Evolutionary conservation across 805 yeast species (phyloP).

Genomic region (Monosporozyma servazzii): DNA sequence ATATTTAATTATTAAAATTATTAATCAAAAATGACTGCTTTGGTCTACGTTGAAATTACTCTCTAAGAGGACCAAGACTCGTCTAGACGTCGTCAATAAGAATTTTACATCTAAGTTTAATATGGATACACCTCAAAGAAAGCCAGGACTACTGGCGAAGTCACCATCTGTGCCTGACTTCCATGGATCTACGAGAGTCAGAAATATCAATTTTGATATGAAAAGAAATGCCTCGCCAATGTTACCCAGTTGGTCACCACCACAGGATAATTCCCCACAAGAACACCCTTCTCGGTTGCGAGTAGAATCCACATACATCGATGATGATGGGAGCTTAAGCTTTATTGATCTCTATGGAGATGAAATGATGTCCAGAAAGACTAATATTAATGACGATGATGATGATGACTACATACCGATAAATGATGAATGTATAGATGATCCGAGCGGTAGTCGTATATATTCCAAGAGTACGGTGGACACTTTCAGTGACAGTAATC

Average conservation of each 20-base stretch:
- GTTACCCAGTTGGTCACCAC: neutral
- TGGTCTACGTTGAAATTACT: neutral
- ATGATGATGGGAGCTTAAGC: conserved; percentile 27
- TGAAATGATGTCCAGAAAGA: conserved; percentile 5
- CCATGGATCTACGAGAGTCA: conserved; percentile 5
- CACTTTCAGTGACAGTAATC: neutral
- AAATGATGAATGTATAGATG: conserved; percentile 2
- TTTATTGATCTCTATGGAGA: conserved; percentile 33
- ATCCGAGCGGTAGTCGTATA: neutral
- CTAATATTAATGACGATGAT: neutral
- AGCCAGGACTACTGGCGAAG: conserved; percentile 4
- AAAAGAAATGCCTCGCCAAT: neutral
- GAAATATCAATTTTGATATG: neutral
- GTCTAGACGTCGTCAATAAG: neutral
- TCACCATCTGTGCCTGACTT: conserved; percentile 20
- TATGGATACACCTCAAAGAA: neutral
- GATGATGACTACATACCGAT: conserved; percentile 6
- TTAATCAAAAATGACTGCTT: neutral
- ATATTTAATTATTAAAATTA: neutral
- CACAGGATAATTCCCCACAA: neutral
- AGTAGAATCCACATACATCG: neutral
- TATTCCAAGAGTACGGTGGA: neutral
- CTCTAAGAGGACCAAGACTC: neutral
- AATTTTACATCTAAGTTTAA: neutral
- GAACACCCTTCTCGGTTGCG: neutral